Evolutionary conservation across 805 yeast species (phyloP).

Genomic region (Candida vartiovaarae): DNA sequence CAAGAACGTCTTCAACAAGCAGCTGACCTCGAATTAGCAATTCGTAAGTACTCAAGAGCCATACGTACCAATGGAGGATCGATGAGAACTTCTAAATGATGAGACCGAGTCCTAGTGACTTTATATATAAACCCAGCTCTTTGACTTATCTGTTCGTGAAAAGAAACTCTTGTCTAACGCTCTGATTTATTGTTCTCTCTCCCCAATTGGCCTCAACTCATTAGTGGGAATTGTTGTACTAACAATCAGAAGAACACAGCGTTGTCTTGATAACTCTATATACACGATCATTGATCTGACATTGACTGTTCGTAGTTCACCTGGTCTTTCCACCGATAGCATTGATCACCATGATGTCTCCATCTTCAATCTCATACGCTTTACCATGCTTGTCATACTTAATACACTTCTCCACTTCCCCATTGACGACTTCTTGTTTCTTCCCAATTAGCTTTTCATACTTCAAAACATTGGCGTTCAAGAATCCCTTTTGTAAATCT

Average conservation of each 20-base stretch:
- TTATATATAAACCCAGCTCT: conserved; percentile 25
- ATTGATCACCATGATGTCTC: conserved; percentile 71
- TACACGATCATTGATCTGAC: no score
- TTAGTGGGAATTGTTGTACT: no score
- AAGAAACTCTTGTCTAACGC: conserved; percentile 22
- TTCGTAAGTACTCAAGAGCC: not conserved
- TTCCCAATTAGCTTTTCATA: conserved; percentile 44
- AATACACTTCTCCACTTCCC: conserved; percentile 27
- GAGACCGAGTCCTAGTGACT: conserved; percentile 19
- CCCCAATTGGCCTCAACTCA: not conserved
- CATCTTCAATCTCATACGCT: conserved; percentile 73
- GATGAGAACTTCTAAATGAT: conserved; percentile 6
- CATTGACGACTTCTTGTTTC: conserved; percentile 10
- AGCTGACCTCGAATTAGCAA: not conserved
- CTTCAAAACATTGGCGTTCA: conserved; percentile 69
- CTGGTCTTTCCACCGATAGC: conserved; percentile 57
- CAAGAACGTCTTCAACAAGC: no score
- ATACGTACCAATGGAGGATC: not conserved
- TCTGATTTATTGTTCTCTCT: conserved; percentile 12
- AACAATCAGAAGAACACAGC: no score
- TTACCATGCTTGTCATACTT: conserved; percentile 54
- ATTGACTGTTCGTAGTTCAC: conserved; percentile 4
- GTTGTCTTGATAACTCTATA: no score
- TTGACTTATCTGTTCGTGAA: conserved; percentile 25
- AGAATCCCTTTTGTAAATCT: conserved; percentile 74